Evolutionary conservation across 495 filamentous ascomycete species (phyloP).

Genomic region (Clohesyomyces aquaticus): DNA sequence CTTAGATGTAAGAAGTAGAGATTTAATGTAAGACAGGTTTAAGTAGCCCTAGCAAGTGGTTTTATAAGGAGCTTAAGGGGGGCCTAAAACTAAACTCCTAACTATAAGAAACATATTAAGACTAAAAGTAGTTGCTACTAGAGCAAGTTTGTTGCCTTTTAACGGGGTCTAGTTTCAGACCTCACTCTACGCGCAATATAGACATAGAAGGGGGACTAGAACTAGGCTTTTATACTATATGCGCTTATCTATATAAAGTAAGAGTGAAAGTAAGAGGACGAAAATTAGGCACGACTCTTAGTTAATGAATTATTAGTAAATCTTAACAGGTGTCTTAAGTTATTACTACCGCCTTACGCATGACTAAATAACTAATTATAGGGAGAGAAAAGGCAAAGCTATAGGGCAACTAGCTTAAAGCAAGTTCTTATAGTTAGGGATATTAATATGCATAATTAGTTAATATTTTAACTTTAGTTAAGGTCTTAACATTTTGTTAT

Average conservation of each 20-base stretch:
- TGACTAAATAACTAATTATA: background rate
- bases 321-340: background rate
- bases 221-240: constrained; percentile 7
- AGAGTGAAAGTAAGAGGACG: constrained; percentile 4
- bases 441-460: constrained; percentile 1
- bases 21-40: constrained; percentile 4
- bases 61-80: constrained; percentile 10
- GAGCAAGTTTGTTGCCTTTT: constrained; percentile 6
- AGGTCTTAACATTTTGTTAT: constrained; percentile 1
- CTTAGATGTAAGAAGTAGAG: constrained; percentile 5
- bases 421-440: background rate
- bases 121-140: constrained; percentile 1
- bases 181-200: background rate
- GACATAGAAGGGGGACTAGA: background rate
- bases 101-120: constrained; percentile 5
- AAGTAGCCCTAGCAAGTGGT: constrained; percentile 7
- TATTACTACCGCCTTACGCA: constrained; percentile 1
- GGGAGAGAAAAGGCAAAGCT: constrained; percentile 7
- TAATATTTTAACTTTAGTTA: constrained; percentile 7
- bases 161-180: constrained; percentile 3
- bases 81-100: constrained; percentile 4
- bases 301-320: constrained; percentile 5
- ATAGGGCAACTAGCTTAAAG: background rate
- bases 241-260: constrained; percentile 5
- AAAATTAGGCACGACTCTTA: constrained; percentile 5